Evolutionary conservation across 2,329 filamentous ascomycete genomes (phyloP).

Genomic region (Fusarium agapanthi): DNA sequence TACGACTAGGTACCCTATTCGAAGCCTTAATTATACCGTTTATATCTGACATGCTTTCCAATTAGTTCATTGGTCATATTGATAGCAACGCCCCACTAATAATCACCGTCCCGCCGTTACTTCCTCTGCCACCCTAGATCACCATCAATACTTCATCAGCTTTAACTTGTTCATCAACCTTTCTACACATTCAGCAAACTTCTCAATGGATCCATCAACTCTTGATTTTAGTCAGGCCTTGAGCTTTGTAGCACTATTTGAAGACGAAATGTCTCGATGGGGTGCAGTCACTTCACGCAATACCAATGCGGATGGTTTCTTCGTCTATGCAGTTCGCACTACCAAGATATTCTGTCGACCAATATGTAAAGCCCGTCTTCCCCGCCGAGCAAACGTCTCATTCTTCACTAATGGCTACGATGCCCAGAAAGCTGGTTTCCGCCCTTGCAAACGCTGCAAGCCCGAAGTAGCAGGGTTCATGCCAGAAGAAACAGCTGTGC

Average conservation of each 20-base stretch:
- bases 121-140: neutral
- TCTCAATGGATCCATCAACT: neutral
- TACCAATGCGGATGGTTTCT: constrained; percentile 49
- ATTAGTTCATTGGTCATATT: constrained; percentile 43
- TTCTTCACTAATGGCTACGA: constrained; percentile 59
- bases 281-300: constrained; percentile 48
- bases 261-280: constrained; percentile 49
- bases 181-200: neutral
- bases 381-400: constrained; percentile 66
- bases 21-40: neutral
- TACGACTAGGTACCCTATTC: neutral
- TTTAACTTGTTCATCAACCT: neutral
- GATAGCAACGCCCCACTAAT: constrained; percentile 43
- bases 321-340: constrained; percentile 55
- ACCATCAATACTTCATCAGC: neutral
- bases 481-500: constrained; percentile 55
- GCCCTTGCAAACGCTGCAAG: constrained; percentile 67
- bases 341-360: constrained; percentile 68
- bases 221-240: neutral
- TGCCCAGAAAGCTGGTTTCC: constrained; percentile 59
- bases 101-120: neutral
- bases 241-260: constrained; percentile 28
- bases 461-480: constrained; percentile 52
- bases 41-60: neutral
- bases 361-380: constrained; percentile 67